These are phyloP conservation scores for Syncephalis fuscata DNA, from an alignment of 371 early-diverging fungal genomes.

Conservation along the genomic window DNA sequence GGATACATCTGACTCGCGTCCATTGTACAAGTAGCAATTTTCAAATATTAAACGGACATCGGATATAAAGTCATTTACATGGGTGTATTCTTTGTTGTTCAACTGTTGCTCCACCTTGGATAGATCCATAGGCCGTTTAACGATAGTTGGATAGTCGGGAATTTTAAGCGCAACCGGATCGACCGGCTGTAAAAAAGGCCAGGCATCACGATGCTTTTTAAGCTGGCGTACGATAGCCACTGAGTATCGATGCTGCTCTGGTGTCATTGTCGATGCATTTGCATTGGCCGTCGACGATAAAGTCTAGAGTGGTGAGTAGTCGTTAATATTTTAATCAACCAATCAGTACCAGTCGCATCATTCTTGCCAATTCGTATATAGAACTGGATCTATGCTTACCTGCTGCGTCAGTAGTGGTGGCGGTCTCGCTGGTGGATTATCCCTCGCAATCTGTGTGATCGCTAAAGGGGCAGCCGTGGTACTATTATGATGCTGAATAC, in stretches of 20 bases:
- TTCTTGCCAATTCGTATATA: no score
- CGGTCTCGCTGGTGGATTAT: no score
- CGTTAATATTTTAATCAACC: no score
- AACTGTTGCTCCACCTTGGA: conserved; percentile 84
- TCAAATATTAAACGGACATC: conserved; percentile 65
- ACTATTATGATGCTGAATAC: no score
- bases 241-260: conserved; percentile 70
- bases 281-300: conserved; percentile 12
- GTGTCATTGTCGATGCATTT: conserved; percentile 34
- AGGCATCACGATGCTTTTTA: conserved; percentile 53
- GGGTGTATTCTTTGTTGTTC: conserved; percentile 43
- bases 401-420: no score
- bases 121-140: conserved; percentile 97
- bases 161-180: conserved; percentile 81
- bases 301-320: no score
- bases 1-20: conserved; percentile 54
- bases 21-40: conserved; percentile 91
- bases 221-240: conserved; percentile 49
- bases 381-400: no score
- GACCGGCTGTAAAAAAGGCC: conserved; percentile 83
- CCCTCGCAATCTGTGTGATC: no score
- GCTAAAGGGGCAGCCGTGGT: no score
- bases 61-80: conserved; percentile 44
- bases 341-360: no score
- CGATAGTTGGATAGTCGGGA: conserved; percentile 85